Percentiles rank a stretch among this genome's conserved stretches.
Conservation (phyloP, 305 asterid genomes). For the Petunia hybrid region DNA sequence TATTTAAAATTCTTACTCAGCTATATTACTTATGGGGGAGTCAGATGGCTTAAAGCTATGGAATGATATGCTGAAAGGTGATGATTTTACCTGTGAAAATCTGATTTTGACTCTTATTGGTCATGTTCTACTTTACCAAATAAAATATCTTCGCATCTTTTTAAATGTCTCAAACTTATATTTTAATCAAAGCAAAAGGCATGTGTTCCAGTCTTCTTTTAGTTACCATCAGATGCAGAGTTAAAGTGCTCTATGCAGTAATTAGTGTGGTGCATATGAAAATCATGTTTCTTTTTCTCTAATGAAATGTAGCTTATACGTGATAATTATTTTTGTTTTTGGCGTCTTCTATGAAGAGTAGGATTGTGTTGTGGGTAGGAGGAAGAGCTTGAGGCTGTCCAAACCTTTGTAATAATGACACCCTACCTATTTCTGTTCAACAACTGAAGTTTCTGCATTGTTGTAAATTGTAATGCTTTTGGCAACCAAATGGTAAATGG, state of each 20-base stretch:
- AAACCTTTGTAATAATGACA: neutral
- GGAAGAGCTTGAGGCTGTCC: neutral
- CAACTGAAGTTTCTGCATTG: constrained; percentile 18
- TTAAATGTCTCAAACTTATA: neutral
- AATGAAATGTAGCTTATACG: neutral
- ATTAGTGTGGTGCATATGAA: neutral
- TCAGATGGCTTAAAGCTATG: neutral
- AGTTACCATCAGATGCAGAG: constrained; percentile 1
- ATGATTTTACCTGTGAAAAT: neutral
- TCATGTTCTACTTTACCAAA: neutral
- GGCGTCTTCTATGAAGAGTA: neutral
- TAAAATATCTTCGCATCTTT: neutral
- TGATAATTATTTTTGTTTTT: neutral
- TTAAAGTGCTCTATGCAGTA: neutral
- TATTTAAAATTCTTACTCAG: neutral
- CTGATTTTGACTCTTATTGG: neutral
- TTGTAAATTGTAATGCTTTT: neutral
- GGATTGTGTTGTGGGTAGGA: constrained; percentile 1
- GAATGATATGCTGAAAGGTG: neutral
- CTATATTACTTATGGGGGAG: neutral
- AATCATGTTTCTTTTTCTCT: constrained; percentile 7
- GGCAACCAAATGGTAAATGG: neutral
- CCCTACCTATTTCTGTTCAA: neutral
- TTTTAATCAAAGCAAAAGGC: constrained; percentile 12
- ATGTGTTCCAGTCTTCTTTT: neutral